Base-by-base conservation (phyloP, 805 yeast genomes). In the Monosporozyma aerobia region DNA sequence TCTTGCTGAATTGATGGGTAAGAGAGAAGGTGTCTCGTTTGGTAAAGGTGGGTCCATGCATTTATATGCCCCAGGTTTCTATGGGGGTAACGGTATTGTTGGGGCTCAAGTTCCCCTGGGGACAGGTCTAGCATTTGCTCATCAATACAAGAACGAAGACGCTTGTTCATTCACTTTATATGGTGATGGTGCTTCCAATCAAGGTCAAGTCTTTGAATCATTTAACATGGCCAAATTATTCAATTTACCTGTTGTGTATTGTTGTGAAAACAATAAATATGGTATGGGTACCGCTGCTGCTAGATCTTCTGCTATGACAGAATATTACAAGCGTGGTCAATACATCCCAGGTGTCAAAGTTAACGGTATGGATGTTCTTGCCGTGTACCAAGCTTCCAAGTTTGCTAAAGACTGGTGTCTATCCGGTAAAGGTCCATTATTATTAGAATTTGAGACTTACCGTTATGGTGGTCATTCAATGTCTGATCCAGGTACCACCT, bases 11-110 rank as follows among this genome's bases (percentile, higher is more conserved):
- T 80, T 94, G 72, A 86, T 94, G 92, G 99, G 99, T 65, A 86
- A 85, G 77, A 84, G 96, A 77, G 76, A 85, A 54, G 98, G 99
- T 78, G 95, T 87, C 56, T 86, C 97, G 44, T 84, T 76, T 75
- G 99, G 99, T 77, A 94, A 94, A 76, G 99, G 99, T 78, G 99
- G 99, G 64, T 94, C 99, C 59, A 94, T 94, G 99, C 99, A 94
- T 77, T 87, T 94, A 90, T 94, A 84, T 72, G 87, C 95, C 48
- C 83, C 85, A 47, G 95, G 95, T 56, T 94, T 94, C 79, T 94
- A 85, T 74, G 99, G 99, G 72, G 99, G 99, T 75, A 94, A 94
- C 76, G 99, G 99, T 78, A 94, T 94, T 72, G 99, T 94, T 52
- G 99, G 99, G 71, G 99, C 98, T 51, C 99, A 94, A 77, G 97